Evolutionary conservation across 495 filamentous ascomycete genomes (phyloP), one percentile per base, ranked within the genome.

Genomic region (Cercophora samala): DNA sequence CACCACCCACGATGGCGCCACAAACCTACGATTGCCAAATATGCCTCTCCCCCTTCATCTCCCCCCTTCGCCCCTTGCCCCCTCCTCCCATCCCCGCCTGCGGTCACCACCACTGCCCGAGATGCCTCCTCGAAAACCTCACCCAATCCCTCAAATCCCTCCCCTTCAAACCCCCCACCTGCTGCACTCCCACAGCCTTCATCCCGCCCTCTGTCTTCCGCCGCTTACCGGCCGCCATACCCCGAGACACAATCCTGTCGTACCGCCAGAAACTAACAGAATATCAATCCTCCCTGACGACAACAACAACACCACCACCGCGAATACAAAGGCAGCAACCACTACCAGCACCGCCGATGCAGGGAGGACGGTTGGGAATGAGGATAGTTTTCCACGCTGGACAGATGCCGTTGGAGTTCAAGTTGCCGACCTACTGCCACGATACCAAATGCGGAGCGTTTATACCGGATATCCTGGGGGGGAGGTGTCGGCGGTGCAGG

Each of bases 261-360:
- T 73, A 73, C 65, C 66, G 72, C 21, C 26, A 60, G 21, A 54
- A 53, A 6, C 37, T 71, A 23, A 19, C 69, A 51, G 72, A 73
- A 60, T 64, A 60, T 24, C 29, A 67, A 11, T 23, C 60, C 37
- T 46, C 37, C 15, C n/a, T n/a, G n/a, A n/a, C n/a, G n/a, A n/a
- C n/a, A n/a, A n/a, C n/a, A n/a, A n/a, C 37, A 0, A 46, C 37
- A 13, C 8, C 26, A 29, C 26, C 26, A 5, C 4, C 26, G 26
- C 8, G 4, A 29, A 29, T 4, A 29, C 26, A 8, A 29, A 29
- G 26, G 26, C 4, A 8, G 4, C 26, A 29, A 6, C 26, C 26
- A 29, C 26, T 8, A 29, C 26, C 3, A 8, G 26, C 4, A 29
- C 4, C 1, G 26, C 4, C 1, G 26, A 8, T 29, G 8, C 26